These are phyloP conservation scores for Alnus rubra DNA, from an alignment of 306 rosid species.

Conservation along the genomic window DNA sequence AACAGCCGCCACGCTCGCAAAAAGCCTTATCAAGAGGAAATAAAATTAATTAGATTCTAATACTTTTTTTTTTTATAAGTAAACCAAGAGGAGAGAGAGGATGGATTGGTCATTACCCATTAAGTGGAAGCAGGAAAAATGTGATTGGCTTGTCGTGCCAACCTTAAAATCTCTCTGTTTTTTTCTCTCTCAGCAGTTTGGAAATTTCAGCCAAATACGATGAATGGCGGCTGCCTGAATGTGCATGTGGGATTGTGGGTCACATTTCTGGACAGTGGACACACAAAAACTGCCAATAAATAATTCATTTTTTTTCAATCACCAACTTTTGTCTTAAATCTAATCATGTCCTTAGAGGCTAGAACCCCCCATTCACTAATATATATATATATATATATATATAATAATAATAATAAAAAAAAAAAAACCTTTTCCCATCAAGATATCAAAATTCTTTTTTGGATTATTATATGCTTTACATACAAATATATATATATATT, in stretches of 20 bases:
- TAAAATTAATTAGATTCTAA: slow-evolving; percentile 5
- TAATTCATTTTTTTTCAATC: slow-evolving; percentile 15
- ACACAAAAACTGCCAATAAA: slow-evolving; percentile 9
- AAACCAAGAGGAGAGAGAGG: neutral
- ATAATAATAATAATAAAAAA: too few species aligned
- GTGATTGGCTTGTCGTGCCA: neutral
- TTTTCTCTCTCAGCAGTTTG: neutral
- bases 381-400: too few species aligned
- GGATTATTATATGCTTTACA: too few species aligned
- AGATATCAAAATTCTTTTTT: neutral
- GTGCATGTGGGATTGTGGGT: slow-evolving; percentile 25
- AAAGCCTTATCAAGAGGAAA: neutral
- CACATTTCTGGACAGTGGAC: slow-evolving; percentile 14
- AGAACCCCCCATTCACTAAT: neutral
- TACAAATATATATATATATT: too few species aligned
- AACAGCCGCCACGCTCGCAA: neutral
- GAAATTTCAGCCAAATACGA: slow-evolving; percentile 25
- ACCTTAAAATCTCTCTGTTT: neutral
- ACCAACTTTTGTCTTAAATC: neutral
- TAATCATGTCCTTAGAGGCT: neutral
- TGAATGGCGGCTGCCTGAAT: slow-evolving; percentile 50
- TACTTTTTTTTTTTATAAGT: neutral
- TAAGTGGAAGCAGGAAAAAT: neutral
- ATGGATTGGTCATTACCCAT: neutral
- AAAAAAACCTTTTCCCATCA: neutral